These are phyloP conservation scores for Nakaseomyces kungkrabaensis DNA, from an alignment of 1,139 yeast genomes.

Conservation along the genomic window DNA sequence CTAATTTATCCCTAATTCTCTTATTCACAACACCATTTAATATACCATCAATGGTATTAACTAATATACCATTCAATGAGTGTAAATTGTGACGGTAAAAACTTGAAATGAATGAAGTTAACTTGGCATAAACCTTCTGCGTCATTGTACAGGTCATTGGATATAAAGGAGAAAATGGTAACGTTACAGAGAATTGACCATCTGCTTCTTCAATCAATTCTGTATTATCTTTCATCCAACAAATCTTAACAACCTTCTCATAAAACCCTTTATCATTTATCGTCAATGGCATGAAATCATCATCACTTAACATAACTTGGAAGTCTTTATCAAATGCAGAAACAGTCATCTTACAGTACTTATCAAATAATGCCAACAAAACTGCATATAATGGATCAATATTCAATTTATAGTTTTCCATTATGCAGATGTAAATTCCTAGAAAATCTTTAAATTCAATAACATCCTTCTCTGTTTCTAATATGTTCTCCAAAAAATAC, in stretches of 20 bases:
- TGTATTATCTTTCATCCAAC: constrained; percentile 57
- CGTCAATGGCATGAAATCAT: constrained; percentile 81
- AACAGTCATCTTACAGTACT: constrained; percentile 48
- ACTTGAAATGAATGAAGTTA: constrained; percentile 53
- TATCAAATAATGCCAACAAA: constrained; percentile 48
- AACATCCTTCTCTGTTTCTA: constrained; percentile 32
- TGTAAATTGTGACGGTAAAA: constrained; percentile 46
- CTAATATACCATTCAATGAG: constrained; percentile 40
- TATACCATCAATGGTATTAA: constrained; percentile 58
- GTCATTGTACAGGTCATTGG: constrained; percentile 76
- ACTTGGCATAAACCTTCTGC: constrained; percentile 52
- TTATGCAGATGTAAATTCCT: constrained; percentile 65
- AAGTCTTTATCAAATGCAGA: constrained; percentile 55
- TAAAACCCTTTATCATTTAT: constrained; percentile 53
- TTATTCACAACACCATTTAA: constrained; percentile 61
- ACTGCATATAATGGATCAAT: constrained; percentile 54
- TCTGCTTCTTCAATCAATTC: constrained; percentile 26
- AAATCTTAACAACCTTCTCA: constrained; percentile 49
- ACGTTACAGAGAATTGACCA: constrained; percentile 50
- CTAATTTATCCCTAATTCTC: constrained; percentile 55
- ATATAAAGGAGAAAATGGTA: constrained; percentile 85
- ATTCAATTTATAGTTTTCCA: constrained; percentile 63
- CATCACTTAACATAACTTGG: constrained; percentile 54
- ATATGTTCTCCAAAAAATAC: constrained; percentile 28
- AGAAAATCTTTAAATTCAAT: constrained; percentile 45